Conservation (phyloP, 176 grass and related monocot species). For the Rhynchospora tenuis region DNA sequence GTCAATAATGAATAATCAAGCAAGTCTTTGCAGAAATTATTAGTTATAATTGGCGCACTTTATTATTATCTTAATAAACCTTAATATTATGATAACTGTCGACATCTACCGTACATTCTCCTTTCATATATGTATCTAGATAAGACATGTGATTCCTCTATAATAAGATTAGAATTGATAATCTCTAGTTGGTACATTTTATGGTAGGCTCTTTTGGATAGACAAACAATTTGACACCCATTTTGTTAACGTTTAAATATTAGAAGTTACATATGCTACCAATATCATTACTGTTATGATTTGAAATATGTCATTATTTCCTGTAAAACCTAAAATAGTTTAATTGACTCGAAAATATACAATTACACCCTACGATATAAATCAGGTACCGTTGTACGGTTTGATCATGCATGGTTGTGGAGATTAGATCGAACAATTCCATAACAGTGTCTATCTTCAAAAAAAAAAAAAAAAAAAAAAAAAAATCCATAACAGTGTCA, state of each 20-base stretch:
- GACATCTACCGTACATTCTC: conserved; percentile 2
- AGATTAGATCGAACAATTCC: too few relatives aligned
- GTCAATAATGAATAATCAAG: too few relatives aligned
- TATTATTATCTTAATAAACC: neutral
- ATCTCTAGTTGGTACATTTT: neutral
- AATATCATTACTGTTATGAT: neutral
- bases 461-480: too few relatives aligned
- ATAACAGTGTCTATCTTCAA: too few relatives aligned
- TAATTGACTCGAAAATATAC: too few relatives aligned
- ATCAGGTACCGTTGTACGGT: too few relatives aligned
- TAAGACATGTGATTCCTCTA: neutral
- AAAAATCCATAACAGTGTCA: too few relatives aligned
- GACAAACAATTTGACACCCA: neutral
- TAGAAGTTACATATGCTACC: neutral
- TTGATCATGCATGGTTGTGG: too few relatives aligned
- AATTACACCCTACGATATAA: too few relatives aligned
- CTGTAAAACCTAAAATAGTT: too few relatives aligned
- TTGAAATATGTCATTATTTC: neutral
- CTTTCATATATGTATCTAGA: neutral
- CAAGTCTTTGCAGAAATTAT: too few relatives aligned
- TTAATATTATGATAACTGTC: neutral
- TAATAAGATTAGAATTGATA: neutral
- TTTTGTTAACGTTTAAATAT: neutral
- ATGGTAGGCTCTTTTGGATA: neutral
- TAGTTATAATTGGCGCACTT: too few relatives aligned